Conservation (phyloP, 164 flowering plant genomes). For the Protea cynaroides region DNA sequence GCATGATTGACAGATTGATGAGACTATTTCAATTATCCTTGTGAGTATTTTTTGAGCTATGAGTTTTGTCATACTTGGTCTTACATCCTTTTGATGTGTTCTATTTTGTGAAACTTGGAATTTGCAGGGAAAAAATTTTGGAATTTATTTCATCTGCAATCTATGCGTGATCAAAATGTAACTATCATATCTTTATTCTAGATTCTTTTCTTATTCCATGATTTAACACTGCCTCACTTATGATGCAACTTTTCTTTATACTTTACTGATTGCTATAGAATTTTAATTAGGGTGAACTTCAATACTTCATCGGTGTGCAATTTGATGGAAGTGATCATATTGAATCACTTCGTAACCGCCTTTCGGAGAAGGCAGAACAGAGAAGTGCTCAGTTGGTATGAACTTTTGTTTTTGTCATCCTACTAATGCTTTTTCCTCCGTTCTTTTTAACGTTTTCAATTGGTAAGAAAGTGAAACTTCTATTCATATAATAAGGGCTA, state of each 20-base stretch:
- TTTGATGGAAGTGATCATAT: constrained; percentile 96
- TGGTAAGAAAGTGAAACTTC: too few relatives aligned
- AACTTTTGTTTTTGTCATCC: background rate
- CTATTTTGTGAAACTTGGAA: constrained; percentile 7
- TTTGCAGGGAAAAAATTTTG: constrained; percentile 91
- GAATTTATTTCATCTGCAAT: constrained; percentile 96
- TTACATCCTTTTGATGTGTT: background rate
- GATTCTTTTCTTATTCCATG: too few relatives aligned
- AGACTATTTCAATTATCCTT: background rate
- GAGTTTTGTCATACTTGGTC: background rate
- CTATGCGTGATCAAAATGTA: constrained; percentile 98
- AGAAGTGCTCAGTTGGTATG: constrained; percentile 76
- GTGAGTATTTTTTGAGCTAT: background rate
- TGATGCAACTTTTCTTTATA: too few relatives aligned
- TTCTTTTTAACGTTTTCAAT: too few relatives aligned
- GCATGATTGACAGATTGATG: background rate
- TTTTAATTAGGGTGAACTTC: constrained; percentile 77
- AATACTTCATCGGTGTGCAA: constrained; percentile 98
- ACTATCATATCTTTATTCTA: background rate
- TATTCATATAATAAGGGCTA: too few relatives aligned
- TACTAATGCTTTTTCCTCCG: too few relatives aligned
- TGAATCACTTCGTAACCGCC: constrained; percentile 81
- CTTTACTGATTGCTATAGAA: too few relatives aligned
- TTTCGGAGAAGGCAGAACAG: constrained; percentile 71
- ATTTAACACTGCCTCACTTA: too few relatives aligned